Conservation (phyloP, 192 early-diverging fungal species). For the Backusella tuberculispora region DNA sequence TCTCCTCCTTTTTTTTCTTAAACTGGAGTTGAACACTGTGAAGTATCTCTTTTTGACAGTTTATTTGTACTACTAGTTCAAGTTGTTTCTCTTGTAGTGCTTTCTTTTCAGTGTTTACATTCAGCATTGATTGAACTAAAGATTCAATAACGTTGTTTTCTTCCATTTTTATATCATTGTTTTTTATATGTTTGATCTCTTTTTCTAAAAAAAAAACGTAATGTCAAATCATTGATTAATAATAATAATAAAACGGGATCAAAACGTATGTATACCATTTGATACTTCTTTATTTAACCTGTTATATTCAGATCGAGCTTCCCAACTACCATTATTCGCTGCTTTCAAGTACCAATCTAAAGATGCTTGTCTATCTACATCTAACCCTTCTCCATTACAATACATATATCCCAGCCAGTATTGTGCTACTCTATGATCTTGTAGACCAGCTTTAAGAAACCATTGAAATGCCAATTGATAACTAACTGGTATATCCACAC, state of each 20-base stretch:
- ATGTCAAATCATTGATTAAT: not conserved
- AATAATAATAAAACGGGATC: not conserved
- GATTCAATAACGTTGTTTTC: not conserved
- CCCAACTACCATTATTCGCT: conserved; percentile 3
- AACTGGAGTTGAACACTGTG: not conserved
- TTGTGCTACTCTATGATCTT: not conserved
- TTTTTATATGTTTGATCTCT: not conserved
- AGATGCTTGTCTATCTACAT: not conserved
- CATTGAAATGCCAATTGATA: not conserved
- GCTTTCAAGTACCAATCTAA: not conserved
- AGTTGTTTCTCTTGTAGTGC: not conserved
- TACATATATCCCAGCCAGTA: not conserved
- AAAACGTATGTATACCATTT: not conserved
- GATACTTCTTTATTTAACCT: not conserved
- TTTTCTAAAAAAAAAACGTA: not conserved
- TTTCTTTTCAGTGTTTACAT: not conserved
- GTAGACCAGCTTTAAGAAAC: not conserved
- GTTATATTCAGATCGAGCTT: not conserved
- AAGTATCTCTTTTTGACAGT: not conserved
- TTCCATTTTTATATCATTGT: not conserved
- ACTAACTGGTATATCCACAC: not conserved
- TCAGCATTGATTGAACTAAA: not conserved
- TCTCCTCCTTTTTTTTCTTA: not conserved
- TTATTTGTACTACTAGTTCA: not conserved
- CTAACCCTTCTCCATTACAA: not conserved